Conservation (phyloP, 129 eudicot species). For the Gnaphalium uliginosum region DNA sequence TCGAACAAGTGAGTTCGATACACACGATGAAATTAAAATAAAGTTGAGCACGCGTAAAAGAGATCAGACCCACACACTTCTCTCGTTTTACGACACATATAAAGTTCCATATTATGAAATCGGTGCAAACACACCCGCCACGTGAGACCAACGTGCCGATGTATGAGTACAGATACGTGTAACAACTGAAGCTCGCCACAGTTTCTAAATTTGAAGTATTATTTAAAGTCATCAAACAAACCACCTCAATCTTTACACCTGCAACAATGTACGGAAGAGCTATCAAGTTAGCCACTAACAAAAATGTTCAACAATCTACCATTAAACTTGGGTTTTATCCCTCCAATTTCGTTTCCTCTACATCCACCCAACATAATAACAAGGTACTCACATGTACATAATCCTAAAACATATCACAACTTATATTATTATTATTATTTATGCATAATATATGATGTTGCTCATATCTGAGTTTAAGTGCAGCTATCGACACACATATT, state of each 20-base stretch:
- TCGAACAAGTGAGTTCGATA: too few relatives aligned
- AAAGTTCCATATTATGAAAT: too few relatives aligned
- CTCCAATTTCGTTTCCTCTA: not conserved
- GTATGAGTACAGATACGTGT: not conserved
- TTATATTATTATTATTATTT: too few relatives aligned
- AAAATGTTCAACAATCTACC: constrained; percentile 12
- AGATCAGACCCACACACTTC: too few relatives aligned
- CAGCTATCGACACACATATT: too few relatives aligned
- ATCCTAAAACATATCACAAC: not conserved
- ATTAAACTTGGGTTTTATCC: not conserved
- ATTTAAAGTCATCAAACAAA: not conserved
- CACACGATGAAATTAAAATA: too few relatives aligned
- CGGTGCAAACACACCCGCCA: not conserved
- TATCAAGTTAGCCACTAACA: constrained; percentile 15
- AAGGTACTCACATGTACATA: not conserved
- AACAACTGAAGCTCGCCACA: not conserved
- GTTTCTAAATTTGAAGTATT: not conserved
- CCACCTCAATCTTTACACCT: not conserved
- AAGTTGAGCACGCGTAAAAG: too few relatives aligned
- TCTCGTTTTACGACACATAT: too few relatives aligned
- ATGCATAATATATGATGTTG: not conserved
- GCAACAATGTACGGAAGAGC: constrained; percentile 23
- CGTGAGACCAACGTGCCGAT: not conserved
- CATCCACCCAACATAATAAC: not conserved
- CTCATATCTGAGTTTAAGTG: too few relatives aligned